phyloP scores from a whole-genome alignment of 1,284 basidiomycete genomes.

The Apiotrichum laibachii region DNA sequence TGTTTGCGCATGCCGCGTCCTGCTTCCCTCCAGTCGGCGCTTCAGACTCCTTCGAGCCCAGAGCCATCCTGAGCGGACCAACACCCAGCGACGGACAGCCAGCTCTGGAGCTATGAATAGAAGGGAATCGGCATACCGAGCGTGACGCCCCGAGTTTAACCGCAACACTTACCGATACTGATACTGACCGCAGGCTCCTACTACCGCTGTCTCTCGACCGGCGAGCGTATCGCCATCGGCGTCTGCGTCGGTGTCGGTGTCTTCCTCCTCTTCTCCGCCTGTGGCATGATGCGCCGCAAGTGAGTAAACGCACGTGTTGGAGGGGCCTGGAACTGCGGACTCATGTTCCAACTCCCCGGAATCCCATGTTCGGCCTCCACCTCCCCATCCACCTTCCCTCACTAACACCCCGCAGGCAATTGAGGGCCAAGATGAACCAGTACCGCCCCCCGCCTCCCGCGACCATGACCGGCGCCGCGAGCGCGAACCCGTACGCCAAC shows the following conservation, averaged over 20 bases:
- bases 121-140: too few species aligned
- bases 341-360: too few species aligned
- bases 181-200: conserved; percentile 7
- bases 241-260: conserved; percentile 42
- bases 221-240: conserved; percentile 47
- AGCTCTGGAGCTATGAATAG: too few species aligned
- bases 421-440: conserved; percentile 30
- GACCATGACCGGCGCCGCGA: neutral
- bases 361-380: neutral
- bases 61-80: too few species aligned
- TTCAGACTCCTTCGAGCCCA: too few species aligned
- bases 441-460: conserved; percentile 30
- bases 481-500: conserved; percentile 24
- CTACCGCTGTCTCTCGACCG: conserved; percentile 29
- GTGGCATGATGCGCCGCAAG: conserved; percentile 39
- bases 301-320: conserved; percentile 24
- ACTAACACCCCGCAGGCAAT: conserved; percentile 19
- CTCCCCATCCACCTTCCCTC: neutral
- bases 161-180: neutral
- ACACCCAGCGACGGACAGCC: too few species aligned
- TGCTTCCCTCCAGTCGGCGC: too few species aligned
- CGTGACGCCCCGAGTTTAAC: neutral
- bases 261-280: conserved; percentile 29
- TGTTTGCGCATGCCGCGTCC: too few species aligned
- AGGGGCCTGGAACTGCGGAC: too few species aligned